phyloP scores from a whole-genome alignment of 2,329 filamentous ascomycete species.

The Diaporthe amygdali region DNA sequence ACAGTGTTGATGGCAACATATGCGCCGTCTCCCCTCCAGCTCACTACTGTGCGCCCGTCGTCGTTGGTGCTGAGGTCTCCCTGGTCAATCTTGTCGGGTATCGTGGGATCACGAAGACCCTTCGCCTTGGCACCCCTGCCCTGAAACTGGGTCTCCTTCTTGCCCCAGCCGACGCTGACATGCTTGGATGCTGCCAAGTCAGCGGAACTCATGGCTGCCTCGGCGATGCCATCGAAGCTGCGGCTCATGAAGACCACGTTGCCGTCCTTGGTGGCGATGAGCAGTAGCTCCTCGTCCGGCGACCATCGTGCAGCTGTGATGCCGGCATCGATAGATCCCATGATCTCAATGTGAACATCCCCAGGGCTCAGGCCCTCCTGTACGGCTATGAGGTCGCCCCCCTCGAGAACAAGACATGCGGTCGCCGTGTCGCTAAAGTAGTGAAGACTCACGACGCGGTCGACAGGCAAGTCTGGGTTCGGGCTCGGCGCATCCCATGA shows the following conservation, averaged over 20 bases:
- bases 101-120: slow-evolving; percentile 89
- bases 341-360: slow-evolving; percentile 88
- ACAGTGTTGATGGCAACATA: slow-evolving; percentile 86
- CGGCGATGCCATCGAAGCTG: slow-evolving; percentile 82
- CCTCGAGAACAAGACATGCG: slow-evolving; percentile 83
- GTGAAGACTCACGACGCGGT: slow-evolving; percentile 80
- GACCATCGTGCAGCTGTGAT: slow-evolving; percentile 93
- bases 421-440: slow-evolving; percentile 82
- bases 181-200: slow-evolving; percentile 90
- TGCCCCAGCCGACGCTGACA: slow-evolving; percentile 97
- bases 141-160: slow-evolving; percentile 97
- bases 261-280: slow-evolving; percentile 78
- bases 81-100: slow-evolving; percentile 89
- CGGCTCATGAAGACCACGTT: slow-evolving; percentile 93
- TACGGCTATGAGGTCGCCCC: slow-evolving; percentile 88
- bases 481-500: slow-evolving; percentile 90
- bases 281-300: slow-evolving; percentile 89
- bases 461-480: slow-evolving; percentile 74
- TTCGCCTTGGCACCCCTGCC: slow-evolving; percentile 85
- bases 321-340: slow-evolving; percentile 91
- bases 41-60: slow-evolving; percentile 74
- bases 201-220: slow-evolving; percentile 72
- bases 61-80: slow-evolving; percentile 79
- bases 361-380: slow-evolving; percentile 63
- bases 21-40: slow-evolving; percentile 93